Conservation (phyloP, 805 yeast genomes). For the Jamesozyma spencerorum region DNA sequence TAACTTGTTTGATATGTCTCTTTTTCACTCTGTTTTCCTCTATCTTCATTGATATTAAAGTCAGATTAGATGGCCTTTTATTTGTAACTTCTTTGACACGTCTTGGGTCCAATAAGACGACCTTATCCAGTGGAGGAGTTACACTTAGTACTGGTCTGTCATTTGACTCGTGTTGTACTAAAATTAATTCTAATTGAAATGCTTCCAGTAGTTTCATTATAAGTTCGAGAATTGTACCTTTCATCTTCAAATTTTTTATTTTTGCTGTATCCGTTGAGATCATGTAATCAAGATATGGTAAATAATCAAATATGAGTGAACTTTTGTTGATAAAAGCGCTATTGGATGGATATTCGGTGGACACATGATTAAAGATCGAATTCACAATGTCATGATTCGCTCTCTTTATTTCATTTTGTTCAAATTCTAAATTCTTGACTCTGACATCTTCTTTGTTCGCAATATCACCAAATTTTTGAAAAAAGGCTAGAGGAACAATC, state of each 20-base stretch:
- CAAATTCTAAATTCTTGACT: constrained; percentile 27
- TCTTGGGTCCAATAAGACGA: constrained; percentile 20
- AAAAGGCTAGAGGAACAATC: constrained; percentile 51
- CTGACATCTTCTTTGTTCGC: constrained; percentile 32
- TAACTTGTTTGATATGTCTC: constrained; percentile 23
- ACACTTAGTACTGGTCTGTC: constrained; percentile 15
- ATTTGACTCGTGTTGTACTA: constrained; percentile 23
- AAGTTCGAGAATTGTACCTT: constrained; percentile 26
- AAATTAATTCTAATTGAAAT: constrained; percentile 35
- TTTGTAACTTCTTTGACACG: constrained; percentile 16
- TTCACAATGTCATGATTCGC: constrained; percentile 25
- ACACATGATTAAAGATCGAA: constrained; percentile 15
- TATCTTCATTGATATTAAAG: constrained; percentile 22
- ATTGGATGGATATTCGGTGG: constrained; percentile 10
- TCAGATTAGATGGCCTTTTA: constrained; percentile 20
- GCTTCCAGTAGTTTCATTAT: constrained; percentile 33
- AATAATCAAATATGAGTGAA: constrained; percentile 22
- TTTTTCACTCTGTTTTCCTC: constrained; percentile 28
- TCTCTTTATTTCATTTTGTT: constrained; percentile 22
- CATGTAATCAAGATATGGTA: constrained; percentile 32
- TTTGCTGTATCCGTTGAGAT: constrained; percentile 19
- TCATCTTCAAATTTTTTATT: constrained; percentile 20
- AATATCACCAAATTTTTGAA: constrained; percentile 54
- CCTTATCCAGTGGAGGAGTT: constrained; percentile 24
- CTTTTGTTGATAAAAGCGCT: constrained; percentile 12